Base-by-base conservation (phyloP, 805 yeast genomes). In the Hanseniaspora vineae region DNA sequence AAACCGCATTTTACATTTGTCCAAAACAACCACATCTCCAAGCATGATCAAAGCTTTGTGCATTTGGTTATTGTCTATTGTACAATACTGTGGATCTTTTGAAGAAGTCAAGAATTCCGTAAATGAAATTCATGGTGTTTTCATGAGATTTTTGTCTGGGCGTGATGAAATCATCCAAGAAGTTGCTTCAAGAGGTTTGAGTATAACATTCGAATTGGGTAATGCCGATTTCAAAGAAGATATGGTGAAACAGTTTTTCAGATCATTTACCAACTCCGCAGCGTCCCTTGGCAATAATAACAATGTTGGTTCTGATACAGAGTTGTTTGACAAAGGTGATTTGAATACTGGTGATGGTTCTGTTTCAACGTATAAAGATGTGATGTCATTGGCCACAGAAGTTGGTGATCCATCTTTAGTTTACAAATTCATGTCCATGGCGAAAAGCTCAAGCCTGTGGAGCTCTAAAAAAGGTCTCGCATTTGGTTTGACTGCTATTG, bases 401-500 rank as follows among this genome's bases (percentile, higher is more conserved):
- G 94, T 88, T 10, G 97, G 97, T 31, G 96, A 90, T 63, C 96
- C 97, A 13, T 77, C 92, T 54, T 73, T 90, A 53, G 96, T 90
- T 4, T 90, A 90, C 65, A 85, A 87, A 59, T 90, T 90, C 61
- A 87, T 90, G 96, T 80, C 95, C 0, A 66, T 90, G 49, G 95
- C 97, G 0, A 81, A 85, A 52, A 81, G 81, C 46, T 85, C 96
- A 0, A 80, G 92, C 0, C 65, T 89, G 18, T 90, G 98, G 98
- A 77, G 94, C 0, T 84, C 96, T 0, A 72, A 95, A 60, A 85
- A 84, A 54, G 98, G 97, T 46, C 79, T 88, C 57, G 97, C 97
- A 0, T 90, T 85, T 67, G 97, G 97, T 0, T 69, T 90, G 35
- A 90, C 96, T 10, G 80, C 86, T 0, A 81, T 90, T 42, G 66